A percentile compares a stretch with the other conserved stretches of the same genome.
These are phyloP conservation scores for Heliamphora exappendiculata DNA, from an alignment of 148 eudicot genomes.

Conservation along the genomic window DNA sequence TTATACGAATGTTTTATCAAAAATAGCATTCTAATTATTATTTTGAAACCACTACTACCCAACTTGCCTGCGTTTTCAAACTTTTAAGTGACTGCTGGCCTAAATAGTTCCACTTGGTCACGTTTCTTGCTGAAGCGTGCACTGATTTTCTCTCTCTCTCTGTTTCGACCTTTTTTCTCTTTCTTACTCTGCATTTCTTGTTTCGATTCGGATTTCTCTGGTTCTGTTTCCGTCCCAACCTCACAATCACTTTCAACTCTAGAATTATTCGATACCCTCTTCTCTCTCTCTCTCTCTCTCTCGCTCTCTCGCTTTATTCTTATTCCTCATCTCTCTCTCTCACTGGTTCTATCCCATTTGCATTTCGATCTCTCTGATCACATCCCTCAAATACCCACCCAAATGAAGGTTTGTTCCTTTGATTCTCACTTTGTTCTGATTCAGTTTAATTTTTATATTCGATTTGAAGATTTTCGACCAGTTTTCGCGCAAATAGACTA, in stretches of 20 bases:
- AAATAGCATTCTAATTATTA: no score
- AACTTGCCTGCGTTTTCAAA: no score
- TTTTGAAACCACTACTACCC: no score
- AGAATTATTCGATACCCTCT: conserved; percentile 14
- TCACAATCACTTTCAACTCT: conserved; percentile 5
- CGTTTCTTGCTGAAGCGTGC: neutral
- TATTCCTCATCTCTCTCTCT: neutral
- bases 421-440: conserved; percentile 4
- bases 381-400: neutral
- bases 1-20: no score
- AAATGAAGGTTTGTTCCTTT: conserved; percentile 22
- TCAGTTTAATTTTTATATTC: neutral
- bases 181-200: conserved; percentile 7
- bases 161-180: neutral
- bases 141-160: neutral
- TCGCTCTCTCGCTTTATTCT: neutral
- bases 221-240: neutral
- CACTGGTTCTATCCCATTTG: conserved; percentile 6
- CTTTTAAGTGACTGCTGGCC: neutral
- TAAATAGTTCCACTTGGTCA: neutral
- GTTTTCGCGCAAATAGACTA: no score
- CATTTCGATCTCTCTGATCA: conserved; percentile 5
- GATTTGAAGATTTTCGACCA: no score
- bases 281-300: neutral
- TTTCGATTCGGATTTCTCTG: conserved; percentile 16